Conservation (phyloP, 2,329 filamentous ascomycete species). For the Trichothecium roseum region DNA sequence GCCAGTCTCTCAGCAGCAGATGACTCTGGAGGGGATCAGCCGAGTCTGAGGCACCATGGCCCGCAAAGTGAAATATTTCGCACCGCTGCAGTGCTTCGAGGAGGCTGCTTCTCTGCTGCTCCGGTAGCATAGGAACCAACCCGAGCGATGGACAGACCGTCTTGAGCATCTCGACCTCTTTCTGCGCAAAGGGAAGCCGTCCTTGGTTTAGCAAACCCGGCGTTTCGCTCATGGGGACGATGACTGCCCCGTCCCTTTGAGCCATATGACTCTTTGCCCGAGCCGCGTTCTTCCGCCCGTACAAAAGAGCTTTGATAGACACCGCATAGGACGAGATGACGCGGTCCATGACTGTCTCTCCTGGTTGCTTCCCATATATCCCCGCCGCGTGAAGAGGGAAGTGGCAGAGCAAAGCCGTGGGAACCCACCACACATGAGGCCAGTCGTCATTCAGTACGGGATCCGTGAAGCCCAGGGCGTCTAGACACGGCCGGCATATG, state of each 20-base stretch:
- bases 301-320: constrained; percentile 19
- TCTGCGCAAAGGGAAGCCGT: constrained; percentile 10
- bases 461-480: constrained; percentile 12
- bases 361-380: too few species aligned
- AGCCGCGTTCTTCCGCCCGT: too few species aligned
- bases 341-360: constrained; percentile 18
- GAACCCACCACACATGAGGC: constrained; percentile 24
- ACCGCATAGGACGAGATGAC: constrained; percentile 25
- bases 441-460: constrained; percentile 7
- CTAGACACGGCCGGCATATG: constrained; percentile 14
- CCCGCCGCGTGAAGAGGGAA: constrained; percentile 25
- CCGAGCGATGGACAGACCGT: constrained; percentile 3
- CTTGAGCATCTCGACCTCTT: constrained; percentile 9
- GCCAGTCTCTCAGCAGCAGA: too few species aligned
- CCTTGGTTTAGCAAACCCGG: too few species aligned
- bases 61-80: constrained; percentile 30
- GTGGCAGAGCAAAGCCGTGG: constrained; percentile 15
- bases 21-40: neutral
- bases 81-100: constrained; percentile 11
- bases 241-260: too few species aligned
- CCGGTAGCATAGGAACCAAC: constrained; percentile 1
- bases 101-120: constrained; percentile 11
- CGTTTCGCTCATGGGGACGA: constrained; percentile 20
- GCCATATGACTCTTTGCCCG: too few species aligned
- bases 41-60: constrained; percentile 16